Conservation (phyloP, 78 protist species). For the Dictyostelium discoideum region DNA sequence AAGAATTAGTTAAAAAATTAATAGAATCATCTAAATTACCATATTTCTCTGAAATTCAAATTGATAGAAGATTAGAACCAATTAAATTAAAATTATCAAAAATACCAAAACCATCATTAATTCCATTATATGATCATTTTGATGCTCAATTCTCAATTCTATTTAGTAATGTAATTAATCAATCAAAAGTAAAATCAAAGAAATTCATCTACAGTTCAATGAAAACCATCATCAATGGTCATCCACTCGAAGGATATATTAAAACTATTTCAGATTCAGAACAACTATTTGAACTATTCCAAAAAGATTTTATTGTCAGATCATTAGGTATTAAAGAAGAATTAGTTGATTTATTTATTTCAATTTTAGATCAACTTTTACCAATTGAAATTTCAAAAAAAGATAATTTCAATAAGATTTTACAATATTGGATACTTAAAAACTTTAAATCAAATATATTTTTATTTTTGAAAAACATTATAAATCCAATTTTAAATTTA, state of each 20-base stretch:
- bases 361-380: background rate
- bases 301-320: background rate
- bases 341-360: background rate
- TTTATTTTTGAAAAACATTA: background rate
- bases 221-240: background rate
- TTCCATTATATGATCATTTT: conserved; percentile 13
- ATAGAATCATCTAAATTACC: background rate
- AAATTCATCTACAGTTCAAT: background rate
- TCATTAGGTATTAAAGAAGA: background rate
- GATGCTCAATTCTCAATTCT: background rate
- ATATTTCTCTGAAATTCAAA: background rate
- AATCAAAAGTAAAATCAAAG: conserved; percentile 1
- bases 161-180: background rate
- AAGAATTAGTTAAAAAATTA: background rate
- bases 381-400: background rate
- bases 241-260: background rate
- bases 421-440: background rate
- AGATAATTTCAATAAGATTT: background rate
- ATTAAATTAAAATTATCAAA: background rate
- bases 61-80: background rate
- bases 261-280: background rate
- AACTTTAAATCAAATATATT: background rate
- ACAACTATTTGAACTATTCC: background rate
- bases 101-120: background rate
- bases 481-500: background rate